phyloP scores from a whole-genome alignment of 2,329 filamentous ascomycete genomes.

The Ophiostoma populinum region DNA sequence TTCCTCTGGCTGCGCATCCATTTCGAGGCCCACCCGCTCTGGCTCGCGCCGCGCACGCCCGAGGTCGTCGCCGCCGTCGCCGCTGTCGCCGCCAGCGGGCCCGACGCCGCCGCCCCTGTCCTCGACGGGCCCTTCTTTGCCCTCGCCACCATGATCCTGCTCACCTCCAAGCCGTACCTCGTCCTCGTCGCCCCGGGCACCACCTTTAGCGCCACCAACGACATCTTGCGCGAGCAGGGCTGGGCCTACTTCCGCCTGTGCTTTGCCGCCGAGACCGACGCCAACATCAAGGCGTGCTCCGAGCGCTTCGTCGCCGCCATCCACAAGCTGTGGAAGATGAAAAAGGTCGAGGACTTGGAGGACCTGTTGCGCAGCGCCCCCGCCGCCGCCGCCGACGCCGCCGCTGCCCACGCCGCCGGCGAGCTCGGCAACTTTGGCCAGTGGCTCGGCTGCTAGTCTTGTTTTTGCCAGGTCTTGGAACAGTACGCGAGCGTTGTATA shows the following conservation, averaged over 20 bases:
- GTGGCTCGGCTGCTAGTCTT: conserved; percentile 6
- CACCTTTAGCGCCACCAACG: conserved; percentile 53
- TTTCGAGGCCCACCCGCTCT: conserved; percentile 59
- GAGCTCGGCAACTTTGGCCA: conserved; percentile 16
- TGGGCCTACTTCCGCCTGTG: conserved; percentile 65
- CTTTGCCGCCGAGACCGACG: conserved; percentile 68
- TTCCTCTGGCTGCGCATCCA: conserved; percentile 69
- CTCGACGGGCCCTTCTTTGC: conserved; percentile 39
- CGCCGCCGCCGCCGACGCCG: conserved; percentile 7
- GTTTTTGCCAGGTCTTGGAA: too few species aligned
- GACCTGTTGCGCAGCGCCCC: conserved; percentile 30
- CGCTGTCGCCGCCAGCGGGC: background rate
- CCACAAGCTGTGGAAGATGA: conserved; percentile 61
- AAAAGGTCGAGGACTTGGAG: conserved; percentile 47
- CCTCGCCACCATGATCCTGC: conserved; percentile 51
- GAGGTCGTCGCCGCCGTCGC: background rate
- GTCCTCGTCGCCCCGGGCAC: conserved; percentile 54
- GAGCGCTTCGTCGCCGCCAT: conserved; percentile 51
- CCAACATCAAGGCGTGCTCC: conserved; percentile 45
- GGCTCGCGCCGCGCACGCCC: conserved; percentile 18
- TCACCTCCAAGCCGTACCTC: conserved; percentile 50
- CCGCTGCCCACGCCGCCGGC: conserved; percentile 11
- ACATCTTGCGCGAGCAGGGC: conserved; percentile 38
- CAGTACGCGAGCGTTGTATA: too few species aligned
- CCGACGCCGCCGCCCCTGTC: conserved; percentile 18